Percentiles rank a stretch among this genome's conserved stretches.
phyloP scores from a whole-genome alignment of 192 early-diverging fungal species.

The Funneliformis mosseae region DNA sequence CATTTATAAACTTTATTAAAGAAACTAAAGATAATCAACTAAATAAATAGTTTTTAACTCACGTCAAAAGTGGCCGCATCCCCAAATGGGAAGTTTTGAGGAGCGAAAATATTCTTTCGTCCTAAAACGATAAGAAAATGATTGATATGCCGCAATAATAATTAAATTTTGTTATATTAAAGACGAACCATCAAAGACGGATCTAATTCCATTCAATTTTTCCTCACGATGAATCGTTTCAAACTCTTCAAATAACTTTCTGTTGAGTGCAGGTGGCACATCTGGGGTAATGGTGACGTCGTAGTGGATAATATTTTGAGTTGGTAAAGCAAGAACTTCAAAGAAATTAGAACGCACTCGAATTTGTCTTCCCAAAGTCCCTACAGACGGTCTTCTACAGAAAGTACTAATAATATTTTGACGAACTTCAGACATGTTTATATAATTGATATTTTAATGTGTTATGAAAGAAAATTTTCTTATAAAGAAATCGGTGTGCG shows the following conservation, averaged over 20 bases:
- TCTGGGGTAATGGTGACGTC: constrained; percentile 77
- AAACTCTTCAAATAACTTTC: constrained; percentile 67
- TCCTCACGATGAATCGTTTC: constrained; percentile 51
- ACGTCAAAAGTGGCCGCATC: constrained; percentile 60
- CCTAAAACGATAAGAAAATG: background rate
- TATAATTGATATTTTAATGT: background rate
- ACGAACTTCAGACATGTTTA: background rate
- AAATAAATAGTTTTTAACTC: background rate
- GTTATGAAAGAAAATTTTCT: background rate
- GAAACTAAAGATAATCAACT: background rate
- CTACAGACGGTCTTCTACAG: constrained; percentile 41
- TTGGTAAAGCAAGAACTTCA: constrained; percentile 64
- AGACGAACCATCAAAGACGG: constrained; percentile 71
- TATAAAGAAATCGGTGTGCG: background rate
- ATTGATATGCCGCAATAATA: background rate
- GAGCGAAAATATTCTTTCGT: constrained; percentile 72
- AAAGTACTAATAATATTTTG: background rate
- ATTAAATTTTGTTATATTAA: background rate
- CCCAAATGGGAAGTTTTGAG: constrained; percentile 54
- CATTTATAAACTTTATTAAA: background rate
- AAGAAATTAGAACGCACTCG: constrained; percentile 75
- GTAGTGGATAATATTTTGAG: constrained; percentile 78
- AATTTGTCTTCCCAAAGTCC: constrained; percentile 45
- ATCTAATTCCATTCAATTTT: constrained; percentile 56
- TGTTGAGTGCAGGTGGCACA: constrained; percentile 72